Base-by-base conservation (phyloP, 495 filamentous ascomycete genomes). In the Neurospora sp. region DNA sequence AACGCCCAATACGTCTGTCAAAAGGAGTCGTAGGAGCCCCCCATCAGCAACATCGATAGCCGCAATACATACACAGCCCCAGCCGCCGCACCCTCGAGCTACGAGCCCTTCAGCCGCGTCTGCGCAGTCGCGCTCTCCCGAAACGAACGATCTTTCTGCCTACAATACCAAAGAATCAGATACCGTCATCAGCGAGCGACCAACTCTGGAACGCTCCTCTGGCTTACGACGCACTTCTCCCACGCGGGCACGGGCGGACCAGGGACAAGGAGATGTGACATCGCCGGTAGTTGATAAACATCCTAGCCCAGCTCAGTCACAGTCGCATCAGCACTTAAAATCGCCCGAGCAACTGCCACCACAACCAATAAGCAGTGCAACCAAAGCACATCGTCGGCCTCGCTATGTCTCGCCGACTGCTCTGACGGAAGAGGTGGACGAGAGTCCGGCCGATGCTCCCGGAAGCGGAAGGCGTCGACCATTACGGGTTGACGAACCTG, bases 381-480 rank as follows among this genome's bases (percentile, higher is more conserved):
- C 34, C 10, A 72, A 70, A 39, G 37, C 36, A 69, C 76, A 71
- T 36, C 69, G 28, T 34, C 42, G 74, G 39, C 70, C 69, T 54
- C 38, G 72, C 28, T 71, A 43, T 19, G 73, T 74, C 36, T 66
- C 77, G 7, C 38, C 74, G 7, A 24, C 39, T 39, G 21, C 34
- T 62, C 70, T 70, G 66, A 37, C 74, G 24, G 80, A 83, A 69
- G 84, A 84, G 74, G 81, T 88, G 4, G 79, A 77, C 70, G 86
- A 88, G 73, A 86, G 85, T 70, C 85, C 86, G 4, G 80, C 62
- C 17, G 79, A 83, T 72, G 84, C 84, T 36, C 86, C 85, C 4
- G 86, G 85, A 42, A 87, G 83, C 71, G 79, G 80, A 13, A 71
- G 78, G 3, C 80, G 84, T 62, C 79, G 84, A 21, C 75, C 66